Conservation (phyloP, 2,329 filamentous ascomycete species). For the Leptographium flavum region DNA sequence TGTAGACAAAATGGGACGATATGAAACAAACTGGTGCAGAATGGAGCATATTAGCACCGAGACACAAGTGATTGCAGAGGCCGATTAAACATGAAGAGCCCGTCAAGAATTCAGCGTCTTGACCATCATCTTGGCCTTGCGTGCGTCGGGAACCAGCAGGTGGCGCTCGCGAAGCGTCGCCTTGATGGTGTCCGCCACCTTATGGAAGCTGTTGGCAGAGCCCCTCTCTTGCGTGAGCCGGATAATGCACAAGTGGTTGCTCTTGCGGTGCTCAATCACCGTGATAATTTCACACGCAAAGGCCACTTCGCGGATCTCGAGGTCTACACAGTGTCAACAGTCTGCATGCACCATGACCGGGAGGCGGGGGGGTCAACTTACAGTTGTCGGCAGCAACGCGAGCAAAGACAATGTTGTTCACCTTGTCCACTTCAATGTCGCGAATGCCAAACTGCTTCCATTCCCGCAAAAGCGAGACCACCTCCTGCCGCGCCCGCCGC, state of each 20-base stretch:
- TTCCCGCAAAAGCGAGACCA: conserved; percentile 59
- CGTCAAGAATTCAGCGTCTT: conserved; percentile 42
- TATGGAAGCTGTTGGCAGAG: conserved; percentile 80
- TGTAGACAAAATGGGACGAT: no score
- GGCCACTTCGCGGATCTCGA: conserved; percentile 73
- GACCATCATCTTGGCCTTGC: conserved; percentile 59
- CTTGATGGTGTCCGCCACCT: conserved; percentile 64
- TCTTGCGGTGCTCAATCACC: conserved; percentile 71
- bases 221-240: conserved; percentile 82
- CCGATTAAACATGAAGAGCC: neutral
- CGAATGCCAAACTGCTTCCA: conserved; percentile 75
- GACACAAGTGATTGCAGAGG: neutral
- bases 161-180: conserved; percentile 50
- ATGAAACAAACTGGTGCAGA: no score
- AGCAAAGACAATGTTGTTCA: conserved; percentile 65
- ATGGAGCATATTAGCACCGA: no score
- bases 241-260: conserved; percentile 62
- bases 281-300: conserved; percentile 82
- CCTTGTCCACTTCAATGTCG: conserved; percentile 65
- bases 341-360: neutral
- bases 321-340: conserved; percentile 33
- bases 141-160: conserved; percentile 54
- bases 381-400: conserved; percentile 64
- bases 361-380: conserved; percentile 32
- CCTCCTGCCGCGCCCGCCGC: conserved; percentile 60